Conservation (phyloP, 1,284 basidiomycete genomes). For the Grifola frondosa region DNA sequence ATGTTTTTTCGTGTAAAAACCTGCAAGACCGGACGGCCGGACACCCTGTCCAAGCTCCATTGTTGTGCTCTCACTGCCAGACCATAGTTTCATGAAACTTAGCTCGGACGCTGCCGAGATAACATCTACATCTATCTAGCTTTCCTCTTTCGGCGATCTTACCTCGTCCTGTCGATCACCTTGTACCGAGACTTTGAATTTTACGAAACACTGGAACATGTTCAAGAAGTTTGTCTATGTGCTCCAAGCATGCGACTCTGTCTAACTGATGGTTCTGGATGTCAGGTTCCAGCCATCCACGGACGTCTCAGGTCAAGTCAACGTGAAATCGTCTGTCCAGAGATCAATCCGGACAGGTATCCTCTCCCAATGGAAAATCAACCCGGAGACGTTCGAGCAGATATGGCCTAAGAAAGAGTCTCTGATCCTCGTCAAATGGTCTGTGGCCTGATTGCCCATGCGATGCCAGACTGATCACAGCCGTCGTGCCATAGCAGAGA, state of each 20-base stretch:
- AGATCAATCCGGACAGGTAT: slow-evolving; percentile 82
- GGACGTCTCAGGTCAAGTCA: slow-evolving; percentile 92
- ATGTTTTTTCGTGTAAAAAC: too few species aligned
- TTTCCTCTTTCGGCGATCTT: too few species aligned
- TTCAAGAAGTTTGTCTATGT: slow-evolving; percentile 55
- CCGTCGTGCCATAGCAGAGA: slow-evolving; percentile 72
- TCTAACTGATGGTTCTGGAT: slow-evolving; percentile 5
- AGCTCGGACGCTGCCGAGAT: too few species aligned
- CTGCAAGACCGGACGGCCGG: too few species aligned
- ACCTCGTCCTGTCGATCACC: too few species aligned
- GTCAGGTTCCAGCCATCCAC: slow-evolving; percentile 80
- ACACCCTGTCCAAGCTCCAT: too few species aligned
- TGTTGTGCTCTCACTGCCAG: too few species aligned
- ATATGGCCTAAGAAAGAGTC: slow-evolving; percentile 99
- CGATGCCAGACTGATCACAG: slow-evolving; percentile 5
- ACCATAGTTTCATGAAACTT: too few species aligned
- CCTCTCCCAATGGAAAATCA: slow-evolving; percentile 84
- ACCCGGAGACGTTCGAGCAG: slow-evolving; percentile 79
- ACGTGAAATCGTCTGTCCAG: slow-evolving; percentile 93
- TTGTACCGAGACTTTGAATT: too few species aligned
- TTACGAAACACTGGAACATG: slow-evolving; percentile 23
- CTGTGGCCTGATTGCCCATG: slow-evolving; percentile 35
- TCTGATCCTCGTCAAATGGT: slow-evolving; percentile 94
- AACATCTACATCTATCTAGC: too few species aligned
- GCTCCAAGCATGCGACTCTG: neutral